Evolutionary conservation across 352 stramenopile species (phyloP), one percentile per base, ranked within the genome.

Genomic region (Phytopythium montanum): DNA sequence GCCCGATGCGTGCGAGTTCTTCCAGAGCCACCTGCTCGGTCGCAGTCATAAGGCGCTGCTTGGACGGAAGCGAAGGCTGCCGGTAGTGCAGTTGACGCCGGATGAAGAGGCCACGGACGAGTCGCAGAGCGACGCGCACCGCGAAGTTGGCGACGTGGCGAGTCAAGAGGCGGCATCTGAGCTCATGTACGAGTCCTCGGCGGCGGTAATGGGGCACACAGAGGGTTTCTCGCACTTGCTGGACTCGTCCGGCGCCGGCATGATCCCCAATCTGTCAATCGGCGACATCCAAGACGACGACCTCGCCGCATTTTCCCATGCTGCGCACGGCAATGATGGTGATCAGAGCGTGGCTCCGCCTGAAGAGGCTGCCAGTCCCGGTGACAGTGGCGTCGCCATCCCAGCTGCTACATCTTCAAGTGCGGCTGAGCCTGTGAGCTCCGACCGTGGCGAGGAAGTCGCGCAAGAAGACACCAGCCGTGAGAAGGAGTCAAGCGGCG

Each of bases 11-110:
- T 90, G 75, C 48, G 81, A 90, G 33, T 68, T 91, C 16, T 94
- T 94, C 57, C 79, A 92, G 59, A 70, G 73, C 14, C 76, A 91
- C 23, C 64, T 94, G 13, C 81, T 81, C 44, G 80, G 85, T 3
- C 75, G 80, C 25, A 88, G 86, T 48, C 75, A 81, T 54, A 74
- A 70, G 19, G 69, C 75, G 16, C 38, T 78, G 21, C 31, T 76
- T n/a, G 60, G 55, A 2, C 73, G 58, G 48, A 87, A 80, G 36
- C 75, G 66, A 4, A 80, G 78, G 31, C 18, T 64, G 16, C 51
- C 18, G 33, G 41, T 58, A 18, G 36, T 19, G 2, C 51, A 42
- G 26, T 12, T 44, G 29, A 25, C 26, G 28, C 29, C 28, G 25
- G 29, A 33, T 14, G 45, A 53, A n/a, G 55, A 44, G 14, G 45